A percentile compares a stretch with the other conserved stretches of the same genome.
phyloP scores from a whole-genome alignment of 352 stramenopile genomes.

The Globisporangium middletonii region DNA sequence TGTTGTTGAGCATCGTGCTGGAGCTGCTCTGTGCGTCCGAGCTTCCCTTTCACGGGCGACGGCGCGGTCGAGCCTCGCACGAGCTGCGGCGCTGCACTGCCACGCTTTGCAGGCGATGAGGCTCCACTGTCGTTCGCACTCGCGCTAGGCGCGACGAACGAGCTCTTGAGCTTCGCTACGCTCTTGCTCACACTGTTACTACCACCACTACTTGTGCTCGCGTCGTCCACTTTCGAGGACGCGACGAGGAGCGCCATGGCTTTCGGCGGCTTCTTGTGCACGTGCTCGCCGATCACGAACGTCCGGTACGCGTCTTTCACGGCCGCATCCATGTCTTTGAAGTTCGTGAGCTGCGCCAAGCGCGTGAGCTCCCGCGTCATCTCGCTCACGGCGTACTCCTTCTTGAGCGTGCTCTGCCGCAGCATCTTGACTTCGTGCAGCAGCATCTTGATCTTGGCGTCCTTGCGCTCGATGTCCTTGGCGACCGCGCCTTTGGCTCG shows the following conservation, averaged over 20 bases:
- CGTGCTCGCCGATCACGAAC: slow-evolving; percentile 64
- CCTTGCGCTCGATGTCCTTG: slow-evolving; percentile 64
- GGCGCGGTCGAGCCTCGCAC: slow-evolving; percentile 7
- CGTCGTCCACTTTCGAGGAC: not conserved
- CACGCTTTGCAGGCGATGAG: slow-evolving; percentile 4
- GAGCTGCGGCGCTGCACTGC: not conserved
- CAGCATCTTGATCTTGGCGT: slow-evolving; percentile 71
- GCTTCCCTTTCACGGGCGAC: slow-evolving; percentile 8
- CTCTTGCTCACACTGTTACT: slow-evolving; percentile 6
- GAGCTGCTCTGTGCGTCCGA: not conserved
- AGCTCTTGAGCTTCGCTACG: not conserved
- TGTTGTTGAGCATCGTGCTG: not conserved
- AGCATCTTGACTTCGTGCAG: slow-evolving; percentile 70
- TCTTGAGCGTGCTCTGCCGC: slow-evolving; percentile 67
- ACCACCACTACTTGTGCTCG: not conserved
- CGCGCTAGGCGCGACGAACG: not conserved
- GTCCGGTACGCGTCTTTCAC: slow-evolving; percentile 79
- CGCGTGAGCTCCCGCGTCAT: slow-evolving; percentile 76
- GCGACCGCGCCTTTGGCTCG: slow-evolving; percentile 50
- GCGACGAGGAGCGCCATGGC: slow-evolving; percentile 7
- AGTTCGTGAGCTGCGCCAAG: slow-evolving; percentile 65
- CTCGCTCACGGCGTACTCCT: slow-evolving; percentile 71
- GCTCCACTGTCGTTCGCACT: not conserved
- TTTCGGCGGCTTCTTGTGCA: slow-evolving; percentile 56
- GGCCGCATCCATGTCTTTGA: slow-evolving; percentile 71